Conservation (phyloP, 2,329 filamentous ascomycete genomes). For the Exophiala calicioides region DNA sequence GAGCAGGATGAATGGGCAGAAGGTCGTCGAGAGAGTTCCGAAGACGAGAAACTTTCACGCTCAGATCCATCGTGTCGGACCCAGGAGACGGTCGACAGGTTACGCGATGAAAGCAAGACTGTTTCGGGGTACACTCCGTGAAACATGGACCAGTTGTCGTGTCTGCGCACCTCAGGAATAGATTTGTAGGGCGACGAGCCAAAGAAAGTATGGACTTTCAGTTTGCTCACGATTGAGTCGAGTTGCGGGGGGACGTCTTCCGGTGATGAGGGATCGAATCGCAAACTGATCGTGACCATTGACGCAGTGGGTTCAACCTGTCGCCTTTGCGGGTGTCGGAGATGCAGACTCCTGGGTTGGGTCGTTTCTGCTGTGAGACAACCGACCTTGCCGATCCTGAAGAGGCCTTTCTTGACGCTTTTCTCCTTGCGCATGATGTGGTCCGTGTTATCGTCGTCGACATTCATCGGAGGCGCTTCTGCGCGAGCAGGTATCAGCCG, state of each 20-base stretch:
- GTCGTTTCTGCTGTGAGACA: conserved; percentile 58
- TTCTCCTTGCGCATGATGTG: conserved; percentile 61
- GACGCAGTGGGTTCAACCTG: conserved; percentile 51
- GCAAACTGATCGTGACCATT: conserved; percentile 57
- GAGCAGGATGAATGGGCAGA: conserved; percentile 30
- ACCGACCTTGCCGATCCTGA: conserved; percentile 59
- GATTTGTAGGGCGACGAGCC: conserved; percentile 52
- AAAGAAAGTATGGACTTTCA: conserved; percentile 62
- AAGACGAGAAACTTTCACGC: conserved; percentile 45
- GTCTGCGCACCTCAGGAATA: conserved; percentile 48
- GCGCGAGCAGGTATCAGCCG: conserved; percentile 61
- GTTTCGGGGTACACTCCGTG: conserved; percentile 57
- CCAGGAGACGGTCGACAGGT: conserved; percentile 61
- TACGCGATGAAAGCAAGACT: conserved; percentile 56
- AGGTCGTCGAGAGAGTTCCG: conserved; percentile 34
- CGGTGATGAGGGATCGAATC: conserved; percentile 60
- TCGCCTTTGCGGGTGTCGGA: conserved; percentile 46
- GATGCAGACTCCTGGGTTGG: conserved; percentile 59
- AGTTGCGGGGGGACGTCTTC: conserved; percentile 55
- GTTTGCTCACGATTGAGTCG: conserved; percentile 53
- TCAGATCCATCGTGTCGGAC: conserved; percentile 44
- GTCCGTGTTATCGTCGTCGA: conserved; percentile 45
- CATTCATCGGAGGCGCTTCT: conserved; percentile 60
- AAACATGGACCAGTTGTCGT: conserved; percentile 44
- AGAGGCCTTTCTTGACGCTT: conserved; percentile 59